Conservation (phyloP, 2,329 filamentous ascomycete genomes). For the Xylariales sp. region DNA sequence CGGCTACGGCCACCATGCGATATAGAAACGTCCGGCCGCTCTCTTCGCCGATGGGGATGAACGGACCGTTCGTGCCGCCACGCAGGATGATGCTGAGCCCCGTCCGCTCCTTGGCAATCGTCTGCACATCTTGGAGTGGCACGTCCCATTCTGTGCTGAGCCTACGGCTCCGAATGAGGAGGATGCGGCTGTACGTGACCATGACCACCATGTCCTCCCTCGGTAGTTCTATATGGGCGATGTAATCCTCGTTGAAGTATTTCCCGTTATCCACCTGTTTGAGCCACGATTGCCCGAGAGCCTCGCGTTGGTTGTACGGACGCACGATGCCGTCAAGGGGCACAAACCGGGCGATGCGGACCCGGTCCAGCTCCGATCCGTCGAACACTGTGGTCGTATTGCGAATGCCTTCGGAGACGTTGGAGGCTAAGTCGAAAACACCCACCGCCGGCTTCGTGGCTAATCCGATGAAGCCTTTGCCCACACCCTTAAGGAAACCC, state of each 20-base stretch:
- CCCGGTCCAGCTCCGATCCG: slow-evolving; percentile 90
- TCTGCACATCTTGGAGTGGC: slow-evolving; percentile 93
- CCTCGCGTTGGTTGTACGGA: slow-evolving; percentile 93
- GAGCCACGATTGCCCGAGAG: slow-evolving; percentile 97
- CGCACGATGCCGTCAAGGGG: slow-evolving; percentile 92
- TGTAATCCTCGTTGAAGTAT: slow-evolving; percentile 97
- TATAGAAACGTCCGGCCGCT: slow-evolving; percentile 73
- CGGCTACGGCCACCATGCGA: slow-evolving; percentile 72
- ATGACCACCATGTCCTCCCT: slow-evolving; percentile 90
- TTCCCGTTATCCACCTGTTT: slow-evolving; percentile 98
- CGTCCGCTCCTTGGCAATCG: slow-evolving; percentile 95
- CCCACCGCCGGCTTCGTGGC: slow-evolving; percentile 97
- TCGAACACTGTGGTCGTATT: slow-evolving; percentile 99
- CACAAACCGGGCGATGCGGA: slow-evolving; percentile 92
- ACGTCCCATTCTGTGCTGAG: slow-evolving; percentile 96
- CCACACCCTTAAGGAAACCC: slow-evolving; percentile 97
- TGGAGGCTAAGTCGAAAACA: slow-evolving; percentile 95
- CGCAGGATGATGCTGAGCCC: slow-evolving; percentile 90
- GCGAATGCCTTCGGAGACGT: slow-evolving; percentile 95
- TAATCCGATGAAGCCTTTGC: slow-evolving; percentile 93
- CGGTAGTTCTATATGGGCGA: slow-evolving; percentile 93
- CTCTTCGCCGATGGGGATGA: slow-evolving; percentile 93
- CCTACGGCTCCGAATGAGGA: slow-evolving; percentile 88
- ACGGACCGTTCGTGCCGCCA: slow-evolving; percentile 92
- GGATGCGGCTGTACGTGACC: slow-evolving; percentile 87